A percentile compares a stretch with the other conserved stretches of the same genome.
phyloP scores from a whole-genome alignment of 129 eudicot genomes.

The Escallonia herrerae region DNA sequence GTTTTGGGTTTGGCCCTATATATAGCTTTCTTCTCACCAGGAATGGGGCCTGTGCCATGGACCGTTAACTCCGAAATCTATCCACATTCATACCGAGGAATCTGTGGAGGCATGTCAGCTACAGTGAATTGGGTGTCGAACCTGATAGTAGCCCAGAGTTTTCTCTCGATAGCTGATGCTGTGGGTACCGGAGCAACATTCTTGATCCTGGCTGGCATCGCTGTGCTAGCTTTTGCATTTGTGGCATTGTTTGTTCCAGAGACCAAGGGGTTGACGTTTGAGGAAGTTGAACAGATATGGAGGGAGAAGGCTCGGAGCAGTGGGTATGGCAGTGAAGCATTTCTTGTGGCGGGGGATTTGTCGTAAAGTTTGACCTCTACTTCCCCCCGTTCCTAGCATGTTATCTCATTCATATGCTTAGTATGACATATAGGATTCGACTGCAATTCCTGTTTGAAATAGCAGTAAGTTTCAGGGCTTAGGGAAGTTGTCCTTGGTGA shows the following conservation, averaged over 20 bases:
- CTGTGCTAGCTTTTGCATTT: conserved; percentile 50
- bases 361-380: background rate
- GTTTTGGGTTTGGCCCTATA: conserved; percentile 74
- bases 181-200: conserved; percentile 76
- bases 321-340: conserved; percentile 19
- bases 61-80: conserved; percentile 96
- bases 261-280: conserved; percentile 89
- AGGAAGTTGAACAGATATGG: conserved; percentile 87
- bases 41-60: conserved; percentile 99
- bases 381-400: background rate
- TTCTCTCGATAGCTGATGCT: conserved; percentile 74
- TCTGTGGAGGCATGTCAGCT: conserved; percentile 93
- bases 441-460: too few relatives aligned
- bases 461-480: too few relatives aligned
- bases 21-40: conserved; percentile 83
- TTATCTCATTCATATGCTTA: too few relatives aligned
- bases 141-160: conserved; percentile 74
- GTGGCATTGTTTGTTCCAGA: conserved; percentile 69
- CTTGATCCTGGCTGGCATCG: conserved; percentile 56
- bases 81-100: conserved; percentile 81
- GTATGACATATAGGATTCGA: too few relatives aligned
- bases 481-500: too few relatives aligned
- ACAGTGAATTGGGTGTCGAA: conserved; percentile 94
- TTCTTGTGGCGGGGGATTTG: conserved; percentile 22
- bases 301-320: conserved; percentile 63